These are phyloP conservation scores for Candida oleophila DNA, from an alignment of 805 yeast genomes.

Conservation along the genomic window DNA sequence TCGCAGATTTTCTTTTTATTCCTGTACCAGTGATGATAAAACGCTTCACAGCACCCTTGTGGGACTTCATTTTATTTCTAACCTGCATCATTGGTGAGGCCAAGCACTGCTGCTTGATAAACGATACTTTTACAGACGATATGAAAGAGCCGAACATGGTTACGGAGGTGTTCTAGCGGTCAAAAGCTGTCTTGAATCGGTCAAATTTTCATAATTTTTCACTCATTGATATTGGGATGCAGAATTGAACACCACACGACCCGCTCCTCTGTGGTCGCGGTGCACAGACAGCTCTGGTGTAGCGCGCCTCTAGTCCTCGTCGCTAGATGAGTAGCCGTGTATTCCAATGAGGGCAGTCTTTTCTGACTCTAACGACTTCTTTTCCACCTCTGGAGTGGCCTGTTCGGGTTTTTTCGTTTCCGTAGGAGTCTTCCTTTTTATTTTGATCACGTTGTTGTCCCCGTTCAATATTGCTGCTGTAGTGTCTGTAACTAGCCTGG, in stretches of 20 bases:
- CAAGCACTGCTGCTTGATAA: constrained; percentile 10
- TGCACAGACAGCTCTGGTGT: too few relatives aligned
- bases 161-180: not conserved
- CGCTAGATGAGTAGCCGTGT: constrained; percentile 7
- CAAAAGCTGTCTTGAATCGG: too few relatives aligned
- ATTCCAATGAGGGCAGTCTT: not conserved
- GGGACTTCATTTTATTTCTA: constrained; percentile 64
- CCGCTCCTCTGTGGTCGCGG: too few relatives aligned
- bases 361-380: too few relatives aligned
- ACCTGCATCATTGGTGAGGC: constrained; percentile 31
- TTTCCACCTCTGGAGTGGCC: too few relatives aligned
- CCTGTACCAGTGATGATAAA: constrained; percentile 75
- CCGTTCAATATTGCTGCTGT: not conserved
- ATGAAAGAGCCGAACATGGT: constrained; percentile 2
- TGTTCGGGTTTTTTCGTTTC: not conserved
- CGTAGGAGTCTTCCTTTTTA: not conserved
- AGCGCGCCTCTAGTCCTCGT: constrained; percentile 1
- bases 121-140: not conserved
- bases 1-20: constrained; percentile 59
- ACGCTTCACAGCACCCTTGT: constrained; percentile 84
- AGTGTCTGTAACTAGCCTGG: not conserved
- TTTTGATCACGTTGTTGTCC: not conserved
- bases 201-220: too few relatives aligned
- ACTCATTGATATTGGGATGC: too few relatives aligned
- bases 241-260: too few relatives aligned